Evolutionary conservation across 2,329 filamentous ascomycete genomes (phyloP).

Genomic region (Daldinia sp.): DNA sequence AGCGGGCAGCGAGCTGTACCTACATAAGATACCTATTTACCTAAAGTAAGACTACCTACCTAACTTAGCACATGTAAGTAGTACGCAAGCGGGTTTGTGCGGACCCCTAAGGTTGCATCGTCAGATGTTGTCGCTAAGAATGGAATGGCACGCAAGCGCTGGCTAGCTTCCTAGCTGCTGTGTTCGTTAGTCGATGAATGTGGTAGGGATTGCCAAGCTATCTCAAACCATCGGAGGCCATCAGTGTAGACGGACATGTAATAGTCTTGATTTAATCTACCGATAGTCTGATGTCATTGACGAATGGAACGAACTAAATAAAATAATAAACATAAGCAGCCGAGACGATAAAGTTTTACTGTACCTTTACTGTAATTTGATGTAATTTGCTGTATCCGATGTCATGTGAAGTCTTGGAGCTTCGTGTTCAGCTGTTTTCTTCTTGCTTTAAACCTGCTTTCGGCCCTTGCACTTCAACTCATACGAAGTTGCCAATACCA

Average conservation of each 20-base stretch:
- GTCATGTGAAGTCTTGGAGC: constrained; percentile 1
- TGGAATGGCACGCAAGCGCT: constrained; percentile 22
- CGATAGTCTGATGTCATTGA: constrained; percentile 43
- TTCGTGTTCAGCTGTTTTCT: constrained; percentile 31
- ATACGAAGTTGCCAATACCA: constrained; percentile 4
- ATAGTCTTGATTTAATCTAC: constrained; percentile 27
- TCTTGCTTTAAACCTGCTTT: constrained; percentile 13
- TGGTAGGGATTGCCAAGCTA: constrained; percentile 28
- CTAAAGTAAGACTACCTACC: too few species aligned
- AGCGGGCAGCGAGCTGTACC: not conserved
- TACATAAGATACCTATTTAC: not conserved
- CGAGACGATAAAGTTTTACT: constrained; percentile 16
- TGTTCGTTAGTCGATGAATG: constrained; percentile 25
- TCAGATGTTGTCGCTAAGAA: constrained; percentile 20
- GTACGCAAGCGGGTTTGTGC: constrained; percentile 22
- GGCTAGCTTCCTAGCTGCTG: constrained; percentile 11
- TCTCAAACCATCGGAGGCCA: constrained; percentile 6
- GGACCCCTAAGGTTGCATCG: constrained; percentile 8
- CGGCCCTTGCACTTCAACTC: not conserved
- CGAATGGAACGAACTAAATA: constrained; percentile 23
- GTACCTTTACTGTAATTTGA: too few species aligned
- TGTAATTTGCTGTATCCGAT: not conserved
- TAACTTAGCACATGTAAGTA: not conserved
- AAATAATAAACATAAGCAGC: constrained; percentile 22
- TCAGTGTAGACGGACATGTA: constrained; percentile 24